Evolutionary conservation across 352 stramenopile genomes (phyloP).

Genomic region (Globisporangium abappressorium): DNA sequence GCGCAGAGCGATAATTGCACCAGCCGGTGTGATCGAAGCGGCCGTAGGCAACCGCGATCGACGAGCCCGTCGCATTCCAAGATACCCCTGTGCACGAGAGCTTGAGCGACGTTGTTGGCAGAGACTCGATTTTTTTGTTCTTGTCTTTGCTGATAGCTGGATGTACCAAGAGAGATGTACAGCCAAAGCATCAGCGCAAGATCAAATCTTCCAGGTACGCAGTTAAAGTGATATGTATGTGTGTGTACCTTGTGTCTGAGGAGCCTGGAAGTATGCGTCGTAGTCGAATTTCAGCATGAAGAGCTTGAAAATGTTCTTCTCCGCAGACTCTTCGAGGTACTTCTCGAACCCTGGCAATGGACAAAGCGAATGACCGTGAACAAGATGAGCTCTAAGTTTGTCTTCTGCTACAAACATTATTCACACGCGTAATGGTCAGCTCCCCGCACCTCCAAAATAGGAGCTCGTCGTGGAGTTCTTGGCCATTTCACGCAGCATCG

Average conservation of each 20-base stretch:
- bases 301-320: constrained; percentile 62
- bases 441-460: constrained; percentile 41
- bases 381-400: not conserved
- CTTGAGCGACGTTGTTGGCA: constrained; percentile 31
- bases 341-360: constrained; percentile 41
- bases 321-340: constrained; percentile 60
- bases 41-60: constrained; percentile 82
- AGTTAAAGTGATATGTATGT: not conserved
- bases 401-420: not conserved
- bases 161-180: not conserved
- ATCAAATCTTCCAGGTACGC: not conserved
- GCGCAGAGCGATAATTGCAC: constrained; percentile 84
- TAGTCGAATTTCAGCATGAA: constrained; percentile 70
- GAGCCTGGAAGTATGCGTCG: constrained; percentile 58
- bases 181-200: not conserved
- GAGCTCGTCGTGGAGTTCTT: constrained; percentile 36
- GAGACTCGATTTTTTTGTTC: constrained; percentile 16
- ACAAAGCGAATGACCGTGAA: not conserved
- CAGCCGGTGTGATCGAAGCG: constrained; percentile 83
- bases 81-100: constrained; percentile 84
- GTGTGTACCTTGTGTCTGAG: constrained; percentile 23
- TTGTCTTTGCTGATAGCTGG: constrained; percentile 9
- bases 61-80: constrained; percentile 83
- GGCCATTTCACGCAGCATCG: constrained; percentile 63
- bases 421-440: not conserved